Base-by-base conservation (phyloP, 2,329 filamentous ascomycete species). In the Myrmaecium sp. region DNA sequence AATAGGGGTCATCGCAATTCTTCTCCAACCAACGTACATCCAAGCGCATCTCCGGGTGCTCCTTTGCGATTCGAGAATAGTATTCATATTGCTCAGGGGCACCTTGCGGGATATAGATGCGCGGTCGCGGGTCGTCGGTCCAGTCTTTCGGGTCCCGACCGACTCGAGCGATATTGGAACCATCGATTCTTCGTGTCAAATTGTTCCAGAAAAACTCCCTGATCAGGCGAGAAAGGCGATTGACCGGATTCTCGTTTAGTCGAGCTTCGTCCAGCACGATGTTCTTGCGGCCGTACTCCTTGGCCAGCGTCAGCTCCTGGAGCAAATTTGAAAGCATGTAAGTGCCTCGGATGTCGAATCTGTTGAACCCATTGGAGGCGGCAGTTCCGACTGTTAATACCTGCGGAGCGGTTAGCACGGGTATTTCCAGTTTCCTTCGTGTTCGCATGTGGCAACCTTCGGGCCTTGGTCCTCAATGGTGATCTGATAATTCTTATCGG, bases 241-340 rank as follows among this genome's bases (percentile, higher is more conserved):
- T 77, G 24, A 95, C 84, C 0, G 89, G 89, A 46, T 95, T 95
- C 57, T 98, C 89, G 46, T 86, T 92, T 37, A 98, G 61, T 14
- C 86, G 75, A 6, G 75, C 77, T 47, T 94, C 83, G 43, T 95
- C 84, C 23, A 98, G 68, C 28, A 94, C 70, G 41, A 95, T 86
- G 45, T 82, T 74, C 52, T 83, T 82, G 33, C 81, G 75, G 32
- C 82, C 83, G 45, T 82, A 84, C 48, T 91, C 79, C 60, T 92
- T 76, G 36, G 89, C 89, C 38, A 95, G 66, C 2, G 79, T 89
- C 37, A 98, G 67, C 55, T 98, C 89, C 54, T 98, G 89, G 21
- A 95, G 64, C 23, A 95, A 69, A 49, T 95, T 98, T 35, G 86
- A 93, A 32, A 98, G 68, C 76, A 92, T 91, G 54, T 98, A 98